A percentile compares a stretch with the other conserved stretches of the same genome.
Conservation (phyloP, 805 yeast species). For the Myxozyma mucilagina region DNA sequence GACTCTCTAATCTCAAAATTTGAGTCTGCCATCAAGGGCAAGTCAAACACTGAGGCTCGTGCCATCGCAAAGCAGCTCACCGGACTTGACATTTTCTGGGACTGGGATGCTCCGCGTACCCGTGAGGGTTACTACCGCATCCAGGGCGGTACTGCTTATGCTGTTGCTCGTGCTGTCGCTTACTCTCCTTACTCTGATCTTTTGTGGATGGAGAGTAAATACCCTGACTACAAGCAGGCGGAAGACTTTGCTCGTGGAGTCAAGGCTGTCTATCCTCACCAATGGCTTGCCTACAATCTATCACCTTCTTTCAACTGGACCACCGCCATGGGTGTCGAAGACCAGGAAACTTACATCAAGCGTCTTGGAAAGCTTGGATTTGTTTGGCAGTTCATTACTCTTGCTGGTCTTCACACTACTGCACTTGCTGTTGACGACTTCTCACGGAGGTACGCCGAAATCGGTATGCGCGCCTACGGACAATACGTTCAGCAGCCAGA, state of each 20-base stretch:
- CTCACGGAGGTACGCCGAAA: slow-evolving; percentile 70
- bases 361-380: slow-evolving; percentile 86
- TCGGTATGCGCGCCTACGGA: slow-evolving; percentile 96
- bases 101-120: slow-evolving; percentile 78
- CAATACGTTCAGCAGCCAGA: slow-evolving; percentile 82
- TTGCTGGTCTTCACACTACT: slow-evolving; percentile 95
- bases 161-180: slow-evolving; percentile 94
- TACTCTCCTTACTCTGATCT: slow-evolving; percentile 93
- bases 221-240: slow-evolving; percentile 92
- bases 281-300: slow-evolving; percentile 95
- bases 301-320: slow-evolving; percentile 99
- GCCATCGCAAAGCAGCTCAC: slow-evolving; percentile 49
- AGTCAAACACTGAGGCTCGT: slow-evolving; percentile 80
- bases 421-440: slow-evolving; percentile 89
- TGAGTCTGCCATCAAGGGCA: slow-evolving; percentile 51
- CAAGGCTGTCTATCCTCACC: slow-evolving; percentile 72
- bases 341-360: slow-evolving; percentile 86
- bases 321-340: slow-evolving; percentile 81
- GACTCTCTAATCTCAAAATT: slow-evolving; percentile 64
- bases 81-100: slow-evolving; percentile 46
- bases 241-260: slow-evolving; percentile 93
- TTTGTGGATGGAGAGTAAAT: slow-evolving; percentile 97
- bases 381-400: slow-evolving; percentile 96
- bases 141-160: slow-evolving; percentile 95
- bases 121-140: slow-evolving; percentile 97